phyloP scores from a whole-genome alignment of 2,329 filamentous ascomycete species.

The Periglandula ipomoeae region DNA sequence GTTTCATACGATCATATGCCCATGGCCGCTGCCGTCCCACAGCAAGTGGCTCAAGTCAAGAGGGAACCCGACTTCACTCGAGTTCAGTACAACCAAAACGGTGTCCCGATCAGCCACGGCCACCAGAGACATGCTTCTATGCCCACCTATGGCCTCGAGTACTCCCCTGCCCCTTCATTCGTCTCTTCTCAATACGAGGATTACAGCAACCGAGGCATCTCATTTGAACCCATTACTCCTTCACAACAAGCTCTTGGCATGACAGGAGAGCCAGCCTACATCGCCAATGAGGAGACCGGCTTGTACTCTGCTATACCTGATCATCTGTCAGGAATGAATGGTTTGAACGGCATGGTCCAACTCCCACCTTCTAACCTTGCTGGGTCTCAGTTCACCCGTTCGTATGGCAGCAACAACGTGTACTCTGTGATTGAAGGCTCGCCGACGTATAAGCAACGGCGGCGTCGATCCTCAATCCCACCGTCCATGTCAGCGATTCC shows the following conservation, averaged over 20 bases:
- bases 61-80: conserved; percentile 77
- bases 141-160: conserved; percentile 90
- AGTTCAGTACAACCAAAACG: conserved; percentile 86
- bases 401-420: conserved; percentile 66
- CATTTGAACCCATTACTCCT: conserved; percentile 93
- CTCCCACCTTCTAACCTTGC: conserved; percentile 78
- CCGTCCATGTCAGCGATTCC: conserved; percentile 63
- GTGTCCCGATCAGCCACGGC: conserved; percentile 70
- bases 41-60: conserved; percentile 64
- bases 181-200: conserved; percentile 98
- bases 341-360: conserved; percentile 83
- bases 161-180: conserved; percentile 94
- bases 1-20: conserved; percentile 59
- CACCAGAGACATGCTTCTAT: conserved; percentile 97
- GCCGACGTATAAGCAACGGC: conserved; percentile 95
- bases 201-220: conserved; percentile 92
- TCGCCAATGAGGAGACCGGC: conserved; percentile 94
- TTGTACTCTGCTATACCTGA: conserved; percentile 94
- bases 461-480: conserved; percentile 87
- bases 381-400: conserved; percentile 68
- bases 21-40: conserved; percentile 60
- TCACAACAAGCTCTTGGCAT: conserved; percentile 81
- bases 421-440: conserved; percentile 97
- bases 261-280: conserved; percentile 85
- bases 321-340: conserved; percentile 60